These are phyloP conservation scores for Astrothelium macrocarpum DNA, from an alignment of 495 filamentous ascomycete genomes.

Conservation along the genomic window DNA sequence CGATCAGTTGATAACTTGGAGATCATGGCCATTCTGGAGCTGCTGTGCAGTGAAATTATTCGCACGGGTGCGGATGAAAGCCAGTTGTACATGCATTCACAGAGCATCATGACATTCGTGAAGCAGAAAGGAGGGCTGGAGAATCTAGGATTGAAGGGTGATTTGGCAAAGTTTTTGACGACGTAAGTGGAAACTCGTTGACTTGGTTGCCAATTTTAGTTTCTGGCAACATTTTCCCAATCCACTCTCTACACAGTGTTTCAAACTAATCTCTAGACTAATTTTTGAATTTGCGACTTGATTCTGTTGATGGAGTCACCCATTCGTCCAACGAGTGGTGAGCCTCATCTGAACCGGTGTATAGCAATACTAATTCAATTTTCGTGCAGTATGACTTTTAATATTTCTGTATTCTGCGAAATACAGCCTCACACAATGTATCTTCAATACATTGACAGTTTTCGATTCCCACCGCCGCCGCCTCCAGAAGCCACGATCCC, in stretches of 20 bases:
- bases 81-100: constrained; percentile 21
- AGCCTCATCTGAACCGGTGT: constrained; percentile 7
- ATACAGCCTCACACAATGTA: constrained; percentile 18
- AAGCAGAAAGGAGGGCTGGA: constrained; percentile 23
- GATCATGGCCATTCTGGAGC: constrained; percentile 28
- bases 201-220: neutral
- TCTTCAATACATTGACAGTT: constrained; percentile 14
- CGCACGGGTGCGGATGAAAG: constrained; percentile 17
- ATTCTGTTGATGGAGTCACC: neutral
- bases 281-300: neutral
- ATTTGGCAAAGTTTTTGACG: constrained; percentile 13
- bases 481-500: constrained; percentile 16
- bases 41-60: constrained; percentile 27
- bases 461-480: constrained; percentile 3
- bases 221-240: too few relatives aligned
- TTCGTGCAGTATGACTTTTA: constrained; percentile 18
- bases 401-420: constrained; percentile 22
- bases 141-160: constrained; percentile 10
- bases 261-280: neutral
- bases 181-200: constrained; percentile 10
- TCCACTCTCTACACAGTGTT: too few relatives aligned
- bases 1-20: neutral
- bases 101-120: constrained; percentile 23
- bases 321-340: neutral
- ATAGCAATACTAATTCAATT: constrained; percentile 16